Conservation (phyloP, 1,284 basidiomycete species). For the Ceratobasidium sp. region DNA sequence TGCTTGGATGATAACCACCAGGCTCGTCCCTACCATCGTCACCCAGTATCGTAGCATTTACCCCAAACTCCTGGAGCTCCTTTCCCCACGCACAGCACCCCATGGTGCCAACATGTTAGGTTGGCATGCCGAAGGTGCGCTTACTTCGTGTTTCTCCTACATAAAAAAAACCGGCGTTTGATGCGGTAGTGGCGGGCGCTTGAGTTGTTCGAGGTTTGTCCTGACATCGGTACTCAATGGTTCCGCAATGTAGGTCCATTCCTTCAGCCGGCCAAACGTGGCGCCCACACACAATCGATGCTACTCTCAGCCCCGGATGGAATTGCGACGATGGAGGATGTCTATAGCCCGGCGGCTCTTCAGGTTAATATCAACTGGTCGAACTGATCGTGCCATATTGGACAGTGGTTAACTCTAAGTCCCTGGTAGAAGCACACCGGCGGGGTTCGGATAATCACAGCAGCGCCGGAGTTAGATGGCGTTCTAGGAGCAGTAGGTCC, state of each 20-base stretch:
- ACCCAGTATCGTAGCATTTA: constrained; percentile 27
- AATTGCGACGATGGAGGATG: constrained; percentile 65
- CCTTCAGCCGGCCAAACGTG: constrained; percentile 77
- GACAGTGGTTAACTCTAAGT: not conserved
- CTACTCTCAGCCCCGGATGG: constrained; percentile 70
- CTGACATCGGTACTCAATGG: not conserved
- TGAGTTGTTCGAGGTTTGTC: not conserved
- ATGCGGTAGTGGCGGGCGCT: not conserved
- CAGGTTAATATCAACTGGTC: constrained; percentile 4
- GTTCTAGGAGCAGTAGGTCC: constrained; percentile 73
- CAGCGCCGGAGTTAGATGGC: constrained; percentile 85
- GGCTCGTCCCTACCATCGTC: constrained; percentile 29
- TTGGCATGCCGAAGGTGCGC: constrained; percentile 35
- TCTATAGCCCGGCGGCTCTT: constrained; percentile 66
- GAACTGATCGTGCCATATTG: not conserved
- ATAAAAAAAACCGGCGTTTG: not conserved
- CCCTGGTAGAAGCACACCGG: constrained; percentile 51
- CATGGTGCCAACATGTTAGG: constrained; percentile 27
- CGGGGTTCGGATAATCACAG: constrained; percentile 83
- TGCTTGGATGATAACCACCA: not conserved
- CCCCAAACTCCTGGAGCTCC: constrained; percentile 24
- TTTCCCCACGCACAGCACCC: constrained; percentile 5
- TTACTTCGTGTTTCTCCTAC: constrained; percentile 1
- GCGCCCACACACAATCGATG: constrained; percentile 77
- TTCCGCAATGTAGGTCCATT: constrained; percentile 71